Base-by-base conservation (phyloP, 352 stramenopile species). In the Pythium myriotylum region DNA sequence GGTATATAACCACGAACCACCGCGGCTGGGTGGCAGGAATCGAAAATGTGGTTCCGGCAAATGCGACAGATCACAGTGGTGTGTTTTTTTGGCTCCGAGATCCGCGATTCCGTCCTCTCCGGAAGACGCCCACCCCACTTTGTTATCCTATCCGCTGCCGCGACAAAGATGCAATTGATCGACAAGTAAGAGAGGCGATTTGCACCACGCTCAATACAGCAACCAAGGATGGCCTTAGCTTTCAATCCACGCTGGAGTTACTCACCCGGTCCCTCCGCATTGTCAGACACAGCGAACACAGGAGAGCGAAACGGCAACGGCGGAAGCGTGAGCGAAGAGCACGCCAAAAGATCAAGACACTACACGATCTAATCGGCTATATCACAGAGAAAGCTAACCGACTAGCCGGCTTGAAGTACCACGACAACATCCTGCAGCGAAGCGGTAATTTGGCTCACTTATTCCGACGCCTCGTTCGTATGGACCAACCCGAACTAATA, bases 361-460 rank as follows among this genome's bases (percentile, higher is more conserved):
- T 52, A 2, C 22, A 20, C 5, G 47, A 54, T 6, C 26, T 54
- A 3, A 13, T 54, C 13, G 12, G 5, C 24, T 54, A 54, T 26
- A 26, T 54, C 1, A 6, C 39, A 17, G 27, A 7, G 4, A 8
- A 26, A 24, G 47, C 40, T 4, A 26, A 41, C 7, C 13, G 47
- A 3, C 39, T 41, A 23, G 24, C 16, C 4, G 3, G 2, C 2
- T 7, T 26, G 4, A 8, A 13, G 23, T 29, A 19, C 6, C 13
- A 23, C 19, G 27, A 16, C 2, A 16, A 54, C 13, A 20, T 54
- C 2, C 27, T 54, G 8, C 13, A 54, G 4, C 17, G n/a, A 2
- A 41, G 47, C 16, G 47, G 47, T 4, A 24, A 54, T 23, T 54
- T 26, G 16, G 27, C 47, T 2, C 47, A 54, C 4, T 17, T 54